phyloP scores from a whole-genome alignment of 139 green algal genomes.

The Chlamydomonas sp. region DNA sequence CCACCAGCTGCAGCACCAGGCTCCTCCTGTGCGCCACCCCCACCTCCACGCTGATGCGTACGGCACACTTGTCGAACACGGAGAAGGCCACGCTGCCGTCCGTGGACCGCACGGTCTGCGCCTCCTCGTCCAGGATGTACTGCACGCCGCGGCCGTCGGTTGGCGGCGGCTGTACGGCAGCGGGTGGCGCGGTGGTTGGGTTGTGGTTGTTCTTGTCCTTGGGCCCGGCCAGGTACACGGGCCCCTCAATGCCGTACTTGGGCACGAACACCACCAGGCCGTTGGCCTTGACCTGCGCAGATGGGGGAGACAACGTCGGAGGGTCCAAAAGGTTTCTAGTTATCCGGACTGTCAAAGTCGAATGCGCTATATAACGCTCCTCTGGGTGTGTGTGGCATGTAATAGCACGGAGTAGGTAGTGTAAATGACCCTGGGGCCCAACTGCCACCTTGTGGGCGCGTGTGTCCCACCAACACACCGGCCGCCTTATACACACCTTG shows the following conservation, averaged over 20 bases:
- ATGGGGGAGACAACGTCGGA: too few species aligned
- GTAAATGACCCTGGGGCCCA: too few species aligned
- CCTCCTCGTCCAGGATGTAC: constrained; percentile 77
- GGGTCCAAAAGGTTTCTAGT: too few species aligned
- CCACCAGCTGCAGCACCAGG: constrained; percentile 73
- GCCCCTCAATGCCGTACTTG: constrained; percentile 97
- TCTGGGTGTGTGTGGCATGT: too few species aligned
- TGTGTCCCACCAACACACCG: not conserved
- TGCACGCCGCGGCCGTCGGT: not conserved
- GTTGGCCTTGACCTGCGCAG: constrained; percentile 82
- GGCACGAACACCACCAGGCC: constrained; percentile 96
- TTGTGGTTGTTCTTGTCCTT: constrained; percentile 45
- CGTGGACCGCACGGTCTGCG: constrained; percentile 54
- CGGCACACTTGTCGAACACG: constrained; percentile 83
- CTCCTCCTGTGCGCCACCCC: constrained; percentile 58
- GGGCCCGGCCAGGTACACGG: constrained; percentile 71
- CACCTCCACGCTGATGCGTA: constrained; percentile 80
- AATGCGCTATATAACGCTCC: too few species aligned
- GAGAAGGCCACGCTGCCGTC: constrained; percentile 60
- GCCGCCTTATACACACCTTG: constrained; percentile 57
- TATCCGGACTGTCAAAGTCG: too few species aligned
- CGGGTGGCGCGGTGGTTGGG: not conserved
- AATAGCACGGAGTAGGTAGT: too few species aligned
- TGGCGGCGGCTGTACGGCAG: not conserved
- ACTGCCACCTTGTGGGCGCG: not conserved